Conservation (phyloP, 352 stramenopile species). For the Aphanomyces invadans region DNA sequence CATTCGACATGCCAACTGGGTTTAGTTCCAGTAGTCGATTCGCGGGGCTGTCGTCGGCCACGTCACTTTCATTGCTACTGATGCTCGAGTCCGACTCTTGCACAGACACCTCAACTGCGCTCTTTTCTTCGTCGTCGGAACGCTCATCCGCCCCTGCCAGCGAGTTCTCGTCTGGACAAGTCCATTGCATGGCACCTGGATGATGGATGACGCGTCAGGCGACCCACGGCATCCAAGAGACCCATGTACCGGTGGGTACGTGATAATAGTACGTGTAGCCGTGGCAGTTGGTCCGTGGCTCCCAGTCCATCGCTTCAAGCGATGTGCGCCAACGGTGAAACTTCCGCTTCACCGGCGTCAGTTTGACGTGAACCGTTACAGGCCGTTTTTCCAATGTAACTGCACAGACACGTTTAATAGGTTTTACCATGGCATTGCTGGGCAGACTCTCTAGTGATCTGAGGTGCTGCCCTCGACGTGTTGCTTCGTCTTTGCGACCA, state of each 20-base stretch:
- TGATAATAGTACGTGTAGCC: slow-evolving; percentile 19
- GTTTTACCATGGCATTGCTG: too few species aligned
- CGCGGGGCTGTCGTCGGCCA: background rate
- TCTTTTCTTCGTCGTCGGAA: background rate
- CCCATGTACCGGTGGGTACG: background rate
- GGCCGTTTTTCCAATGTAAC: background rate
- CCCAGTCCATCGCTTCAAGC: background rate
- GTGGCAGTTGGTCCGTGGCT: slow-evolving; percentile 4
- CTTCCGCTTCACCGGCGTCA: background rate
- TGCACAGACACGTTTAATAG: too few species aligned
- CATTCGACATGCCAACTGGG: background rate
- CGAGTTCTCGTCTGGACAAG: background rate
- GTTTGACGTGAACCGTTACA: too few species aligned
- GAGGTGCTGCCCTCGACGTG: too few species aligned
- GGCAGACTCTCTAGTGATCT: too few species aligned
- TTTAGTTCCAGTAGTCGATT: too few species aligned
- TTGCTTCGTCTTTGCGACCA: too few species aligned
- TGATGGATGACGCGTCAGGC: too few species aligned
- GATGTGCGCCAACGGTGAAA: background rate
- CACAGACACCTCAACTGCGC: background rate
- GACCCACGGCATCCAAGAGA: background rate
- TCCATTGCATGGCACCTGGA: slow-evolving; percentile 15
- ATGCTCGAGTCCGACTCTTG: background rate
- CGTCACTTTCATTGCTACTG: background rate
- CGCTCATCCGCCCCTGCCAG: background rate